Conservation (phyloP, 148 eudicot species). For the Cornus florida region DNA sequence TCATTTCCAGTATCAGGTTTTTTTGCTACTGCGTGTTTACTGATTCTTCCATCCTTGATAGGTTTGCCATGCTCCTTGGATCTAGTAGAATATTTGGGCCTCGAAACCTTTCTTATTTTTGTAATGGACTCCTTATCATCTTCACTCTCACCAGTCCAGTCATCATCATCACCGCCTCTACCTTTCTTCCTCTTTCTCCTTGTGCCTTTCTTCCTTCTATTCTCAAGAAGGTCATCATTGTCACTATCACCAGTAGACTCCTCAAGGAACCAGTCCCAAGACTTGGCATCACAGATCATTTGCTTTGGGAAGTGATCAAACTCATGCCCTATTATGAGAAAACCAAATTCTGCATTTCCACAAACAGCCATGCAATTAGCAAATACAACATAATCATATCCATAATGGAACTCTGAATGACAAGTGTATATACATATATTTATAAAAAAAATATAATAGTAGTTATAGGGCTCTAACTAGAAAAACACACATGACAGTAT, state of each 20-base stretch:
- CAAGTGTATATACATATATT: no score
- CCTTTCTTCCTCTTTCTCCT: slow-evolving; percentile 47
- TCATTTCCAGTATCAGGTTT: slow-evolving; percentile 34
- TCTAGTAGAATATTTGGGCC: slow-evolving; percentile 62
- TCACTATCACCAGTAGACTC: slow-evolving; percentile 47
- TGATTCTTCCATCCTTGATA: slow-evolving; percentile 16
- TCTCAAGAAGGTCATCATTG: slow-evolving; percentile 46
- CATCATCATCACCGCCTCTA: slow-evolving; percentile 59
- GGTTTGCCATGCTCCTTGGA: slow-evolving; percentile 48
- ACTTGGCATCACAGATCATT: slow-evolving; percentile 51
- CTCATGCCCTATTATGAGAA: slow-evolving; percentile 85
- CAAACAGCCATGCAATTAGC: not conserved
- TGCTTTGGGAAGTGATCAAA: slow-evolving; percentile 75
- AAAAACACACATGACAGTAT: not conserved
- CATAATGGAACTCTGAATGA: no score
- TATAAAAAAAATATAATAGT: no score
- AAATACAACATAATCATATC: not conserved
- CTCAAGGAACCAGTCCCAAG: slow-evolving; percentile 90
- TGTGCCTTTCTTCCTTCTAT: slow-evolving; percentile 22
- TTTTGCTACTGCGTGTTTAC: slow-evolving; percentile 17
- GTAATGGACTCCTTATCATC: slow-evolving; percentile 48
- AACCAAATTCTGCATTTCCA: slow-evolving; percentile 79
- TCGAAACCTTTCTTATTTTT: slow-evolving; percentile 40
- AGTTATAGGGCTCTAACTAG: not conserved
- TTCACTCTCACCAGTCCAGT: slow-evolving; percentile 80